Evolutionary conservation across 768 basidiomycete genomes (phyloP), one percentile per base, ranked within the genome.

Genomic region (Lactarius psammicola): DNA sequence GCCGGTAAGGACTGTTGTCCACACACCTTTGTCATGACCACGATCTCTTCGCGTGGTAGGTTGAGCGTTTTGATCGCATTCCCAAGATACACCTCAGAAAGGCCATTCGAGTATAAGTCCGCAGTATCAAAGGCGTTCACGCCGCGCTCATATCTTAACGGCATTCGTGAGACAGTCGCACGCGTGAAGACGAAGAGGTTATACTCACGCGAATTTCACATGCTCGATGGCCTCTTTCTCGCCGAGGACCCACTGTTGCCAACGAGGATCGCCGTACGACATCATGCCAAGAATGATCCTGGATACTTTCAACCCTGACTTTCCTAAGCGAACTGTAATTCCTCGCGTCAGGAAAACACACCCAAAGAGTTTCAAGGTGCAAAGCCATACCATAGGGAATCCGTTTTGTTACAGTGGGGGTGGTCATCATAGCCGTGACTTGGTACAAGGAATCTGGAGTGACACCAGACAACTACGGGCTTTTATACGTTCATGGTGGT

Each of bases 61-160:
- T 77, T 61, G 58, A 75, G 72, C 63, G 74, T 60, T 60, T 78
- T 79, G 67, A 81, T 73, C 4, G 78, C 77, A 59, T 77, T 76
- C n/a, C 87, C 86, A 49, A 74, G 65, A 67, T 73, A 69, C 18
- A 69, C 62, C 67, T 81, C 79, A 9, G 75, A 77, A 10, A 73
- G 59, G 4, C 76, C 77, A 54, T 74, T 70, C 13, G 68, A 70
- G 66, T 79, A 78, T 7, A 65, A 17, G 68, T 85, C 78, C 2
- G 84, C 84, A 1, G 84, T 87, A 71, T 85, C 85, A 66, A 87
- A 88, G 0, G 85, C 80, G 64, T 86, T 82, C 66, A 88, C 84
- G 18, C 87, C 86, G n/a, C 80, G 81, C 17, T 87, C 85, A 61
- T 84, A 88, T 10, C 74, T 75, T 34, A 10, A n/a, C 9, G 3